Percentiles rank a stretch among this genome's conserved stretches.
Conservation (phyloP, 441 rosid species). For the Populus hybrid region DNA sequence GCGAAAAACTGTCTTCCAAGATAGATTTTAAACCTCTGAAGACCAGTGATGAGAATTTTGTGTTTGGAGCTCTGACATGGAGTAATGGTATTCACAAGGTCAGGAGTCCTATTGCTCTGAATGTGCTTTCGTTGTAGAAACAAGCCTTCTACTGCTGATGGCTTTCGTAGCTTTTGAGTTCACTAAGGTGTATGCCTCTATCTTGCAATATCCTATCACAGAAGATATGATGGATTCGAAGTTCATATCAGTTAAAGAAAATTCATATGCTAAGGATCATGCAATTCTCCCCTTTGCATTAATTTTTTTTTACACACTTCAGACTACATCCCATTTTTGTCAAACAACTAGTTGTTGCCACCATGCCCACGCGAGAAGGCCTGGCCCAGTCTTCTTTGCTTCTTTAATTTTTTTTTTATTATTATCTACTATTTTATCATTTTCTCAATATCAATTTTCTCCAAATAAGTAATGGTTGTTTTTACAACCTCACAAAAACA, state of each 20-base stretch:
- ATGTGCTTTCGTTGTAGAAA: slow-evolving; percentile 30
- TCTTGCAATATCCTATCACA: neutral
- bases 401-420: no score
- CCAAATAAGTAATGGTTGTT: no score
- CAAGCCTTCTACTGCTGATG: neutral
- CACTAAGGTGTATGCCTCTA: neutral
- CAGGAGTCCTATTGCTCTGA: slow-evolving; percentile 44
- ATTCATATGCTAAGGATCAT: neutral
- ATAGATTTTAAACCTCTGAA: slow-evolving; percentile 37
- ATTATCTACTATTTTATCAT: no score
- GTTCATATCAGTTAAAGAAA: neutral
- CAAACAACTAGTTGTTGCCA: neutral
- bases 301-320: neutral
- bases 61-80: slow-evolving; percentile 51
- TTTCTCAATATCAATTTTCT: no score
- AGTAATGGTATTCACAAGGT: slow-evolving; percentile 34
- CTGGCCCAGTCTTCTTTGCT: no score
- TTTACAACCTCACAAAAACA: no score
- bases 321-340: neutral
- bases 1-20: slow-evolving; percentile 39
- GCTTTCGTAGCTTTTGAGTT: neutral
- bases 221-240: neutral
- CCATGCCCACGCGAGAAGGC: no score
- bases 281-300: neutral
- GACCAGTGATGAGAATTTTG: slow-evolving; percentile 38